A percentile compares a stretch with the other conserved stretches of the same genome.
These are phyloP conservation scores for Schwanniomyces pseudopolymorphus DNA, from an alignment of 805 yeast genomes.

Conservation along the genomic window DNA sequence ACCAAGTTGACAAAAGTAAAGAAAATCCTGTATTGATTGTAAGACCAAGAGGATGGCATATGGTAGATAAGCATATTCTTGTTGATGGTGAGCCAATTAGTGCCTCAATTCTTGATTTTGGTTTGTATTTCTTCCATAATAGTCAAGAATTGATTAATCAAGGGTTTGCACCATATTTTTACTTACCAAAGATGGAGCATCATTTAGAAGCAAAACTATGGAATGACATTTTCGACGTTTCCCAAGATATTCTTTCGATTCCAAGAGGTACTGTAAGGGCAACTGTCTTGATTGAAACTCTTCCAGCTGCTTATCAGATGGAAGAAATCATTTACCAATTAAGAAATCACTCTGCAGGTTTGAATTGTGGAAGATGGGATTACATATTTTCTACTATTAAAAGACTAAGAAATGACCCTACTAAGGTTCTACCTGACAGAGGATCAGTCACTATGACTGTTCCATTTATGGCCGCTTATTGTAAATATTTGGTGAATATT, in stretches of 20 bases:
- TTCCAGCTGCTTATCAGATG: conserved; percentile 24
- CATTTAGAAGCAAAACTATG: conserved; percentile 22
- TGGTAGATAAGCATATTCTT: conserved; percentile 19
- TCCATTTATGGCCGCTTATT: conserved; percentile 19
- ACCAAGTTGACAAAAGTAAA: conserved; percentile 26
- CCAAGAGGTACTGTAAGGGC: conserved; percentile 21
- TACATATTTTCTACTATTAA: conserved; percentile 20
- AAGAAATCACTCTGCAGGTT: conserved; percentile 17
- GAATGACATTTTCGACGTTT: conserved; percentile 19
- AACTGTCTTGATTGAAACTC: conserved; percentile 19
- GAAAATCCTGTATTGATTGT: conserved; percentile 17
- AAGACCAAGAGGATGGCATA: conserved; percentile 23
- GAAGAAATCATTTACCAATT: conserved; percentile 22
- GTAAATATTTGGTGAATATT: conserved; percentile 16
- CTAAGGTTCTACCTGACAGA: conserved; percentile 18
- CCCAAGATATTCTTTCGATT: conserved; percentile 16
- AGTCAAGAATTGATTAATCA: conserved; percentile 12
- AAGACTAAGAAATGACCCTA: conserved; percentile 15
- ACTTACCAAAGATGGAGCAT: conserved; percentile 22
- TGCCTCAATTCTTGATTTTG: conserved; percentile 20
- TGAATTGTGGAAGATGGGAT: conserved; percentile 26
- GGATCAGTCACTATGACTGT: conserved; percentile 20
- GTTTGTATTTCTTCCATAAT: conserved; percentile 19
- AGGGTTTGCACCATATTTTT: conserved; percentile 21
- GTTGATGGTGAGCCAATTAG: conserved; percentile 19